phyloP scores from a whole-genome alignment of 805 yeast species.

The Metschnikowia kofuensis region DNA sequence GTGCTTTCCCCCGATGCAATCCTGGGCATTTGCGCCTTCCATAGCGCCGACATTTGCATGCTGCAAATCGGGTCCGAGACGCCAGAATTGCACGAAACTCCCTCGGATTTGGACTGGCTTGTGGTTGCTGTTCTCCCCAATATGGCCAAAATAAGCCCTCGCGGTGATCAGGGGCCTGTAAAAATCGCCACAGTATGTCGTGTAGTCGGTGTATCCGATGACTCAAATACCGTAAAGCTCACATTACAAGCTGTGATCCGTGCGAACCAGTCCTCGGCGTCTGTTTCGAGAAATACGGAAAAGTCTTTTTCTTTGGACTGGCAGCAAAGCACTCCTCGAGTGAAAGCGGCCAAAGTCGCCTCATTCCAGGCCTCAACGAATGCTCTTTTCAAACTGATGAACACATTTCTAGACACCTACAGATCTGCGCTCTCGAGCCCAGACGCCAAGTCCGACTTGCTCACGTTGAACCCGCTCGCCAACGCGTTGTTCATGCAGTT shows the following conservation, averaged over 20 bases:
- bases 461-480: constrained; percentile 58
- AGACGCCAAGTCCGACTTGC: constrained; percentile 27
- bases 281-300: constrained; percentile 1
- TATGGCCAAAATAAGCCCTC: constrained; percentile 22
- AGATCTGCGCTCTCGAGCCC: constrained; percentile 26
- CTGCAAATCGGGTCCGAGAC: neutral
- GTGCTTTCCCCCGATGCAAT: constrained; percentile 30
- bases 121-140: constrained; percentile 37
- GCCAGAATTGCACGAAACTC: neutral
- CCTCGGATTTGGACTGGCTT: constrained; percentile 34
- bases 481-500: constrained; percentile 56
- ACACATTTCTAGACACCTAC: constrained; percentile 37
- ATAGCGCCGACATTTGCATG: constrained; percentile 9
- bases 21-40: constrained; percentile 28
- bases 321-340: constrained; percentile 1
- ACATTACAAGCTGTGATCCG: constrained; percentile 51
- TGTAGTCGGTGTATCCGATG: constrained; percentile 46
- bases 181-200: constrained; percentile 43
- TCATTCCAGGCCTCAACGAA: constrained; percentile 18
- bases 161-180: neutral
- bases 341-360: constrained; percentile 4
- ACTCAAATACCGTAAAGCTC: constrained; percentile 40
- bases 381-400: constrained; percentile 35
- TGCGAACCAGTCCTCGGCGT: constrained; percentile 23
- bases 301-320: constrained; percentile 32